Evolutionary conservation across 1,139 yeast species (phyloP).

Genomic region (Candida pseudoviswanathii): DNA sequence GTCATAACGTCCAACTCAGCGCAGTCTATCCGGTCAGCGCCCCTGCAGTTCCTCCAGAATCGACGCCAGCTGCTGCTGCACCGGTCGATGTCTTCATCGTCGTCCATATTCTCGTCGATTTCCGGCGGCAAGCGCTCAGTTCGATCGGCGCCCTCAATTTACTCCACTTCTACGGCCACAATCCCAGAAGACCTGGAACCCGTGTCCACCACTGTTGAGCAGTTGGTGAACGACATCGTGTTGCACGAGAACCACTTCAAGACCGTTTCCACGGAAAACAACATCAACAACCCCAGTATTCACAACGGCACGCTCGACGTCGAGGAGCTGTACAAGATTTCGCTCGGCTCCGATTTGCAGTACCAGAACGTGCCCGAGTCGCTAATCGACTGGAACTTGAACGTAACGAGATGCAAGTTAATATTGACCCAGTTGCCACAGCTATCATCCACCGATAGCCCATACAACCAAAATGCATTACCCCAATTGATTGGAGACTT

Average conservation of each 20-base stretch:
- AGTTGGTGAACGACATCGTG: conserved; percentile 45
- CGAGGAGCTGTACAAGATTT: conserved; percentile 39
- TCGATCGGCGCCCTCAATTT: conserved; percentile 47
- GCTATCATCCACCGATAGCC: conserved; percentile 39
- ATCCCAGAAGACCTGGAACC: conserved; percentile 53
- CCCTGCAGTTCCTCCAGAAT: conserved; percentile 25
- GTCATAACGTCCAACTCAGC: conserved; percentile 27
- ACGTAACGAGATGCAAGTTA: conserved; percentile 48
- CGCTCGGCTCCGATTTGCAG: conserved; percentile 42
- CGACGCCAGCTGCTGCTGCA: conserved; percentile 17
- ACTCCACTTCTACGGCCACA: conserved; percentile 47
- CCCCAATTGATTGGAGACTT: conserved; percentile 50
- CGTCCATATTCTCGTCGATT: conserved; percentile 26
- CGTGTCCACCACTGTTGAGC: conserved; percentile 46
- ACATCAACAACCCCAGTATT: conserved; percentile 3
- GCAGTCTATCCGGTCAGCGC: conserved; percentile 37
- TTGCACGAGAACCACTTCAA: conserved; percentile 39
- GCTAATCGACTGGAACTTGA: conserved; percentile 50
- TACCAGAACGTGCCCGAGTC: conserved; percentile 45
- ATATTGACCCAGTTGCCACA: conserved; percentile 42
- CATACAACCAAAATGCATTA: conserved; percentile 34
- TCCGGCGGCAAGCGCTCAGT: conserved; percentile 42
- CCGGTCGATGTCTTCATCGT: conserved; percentile 15
- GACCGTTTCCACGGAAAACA: conserved; percentile 5
- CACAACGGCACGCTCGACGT: conserved; percentile 1